Conservation (phyloP, 495 filamentous ascomycete genomes). For the Coniosporium apollinis region DNA sequence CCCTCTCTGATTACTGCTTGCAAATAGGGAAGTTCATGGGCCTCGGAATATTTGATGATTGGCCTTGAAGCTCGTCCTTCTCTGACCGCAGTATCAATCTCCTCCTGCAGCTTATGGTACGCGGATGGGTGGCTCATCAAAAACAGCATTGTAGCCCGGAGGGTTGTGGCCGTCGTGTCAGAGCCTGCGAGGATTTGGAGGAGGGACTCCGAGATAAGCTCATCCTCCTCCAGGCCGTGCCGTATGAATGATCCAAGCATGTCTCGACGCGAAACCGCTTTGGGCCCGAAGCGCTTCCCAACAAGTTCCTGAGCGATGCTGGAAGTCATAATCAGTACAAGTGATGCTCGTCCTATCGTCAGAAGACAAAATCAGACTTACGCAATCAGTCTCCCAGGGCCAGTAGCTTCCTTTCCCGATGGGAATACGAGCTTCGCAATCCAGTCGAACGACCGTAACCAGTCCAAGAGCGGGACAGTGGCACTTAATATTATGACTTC, state of each 20-base stretch:
- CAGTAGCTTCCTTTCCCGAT: slow-evolving; percentile 18
- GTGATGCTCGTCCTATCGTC: no score
- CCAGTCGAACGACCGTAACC: slow-evolving; percentile 13
- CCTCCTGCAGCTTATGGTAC: slow-evolving; percentile 10
- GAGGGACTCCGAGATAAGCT: slow-evolving; percentile 26
- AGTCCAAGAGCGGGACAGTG: slow-evolving; percentile 10
- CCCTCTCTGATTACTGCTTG: slow-evolving; percentile 19
- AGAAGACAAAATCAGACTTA: no score
- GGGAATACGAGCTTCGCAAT: slow-evolving; percentile 18
- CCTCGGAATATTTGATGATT: slow-evolving; percentile 16
- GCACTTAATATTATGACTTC: slow-evolving; percentile 13
- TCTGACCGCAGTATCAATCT: slow-evolving; percentile 6
- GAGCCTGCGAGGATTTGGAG: slow-evolving; percentile 24
- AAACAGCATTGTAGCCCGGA: slow-evolving; percentile 16
- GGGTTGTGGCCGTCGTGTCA: slow-evolving; percentile 17
- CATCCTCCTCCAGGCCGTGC: slow-evolving; percentile 22
- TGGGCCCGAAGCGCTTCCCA: slow-evolving; percentile 16
- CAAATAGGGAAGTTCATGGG: slow-evolving; percentile 15
- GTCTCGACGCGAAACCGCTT: slow-evolving; percentile 17
- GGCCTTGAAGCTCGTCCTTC: slow-evolving; percentile 10
- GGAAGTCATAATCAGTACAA: no score
- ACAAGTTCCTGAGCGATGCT: slow-evolving; percentile 16
- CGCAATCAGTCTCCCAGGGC: slow-evolving; percentile 22
- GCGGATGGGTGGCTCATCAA: slow-evolving; percentile 15
- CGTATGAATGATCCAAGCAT: slow-evolving; percentile 31